Percentiles rank a stretch among this genome's conserved stretches.
Evolutionary conservation across 306 rosid species (phyloP).

Genomic region (Cicer chorassanicum): DNA sequence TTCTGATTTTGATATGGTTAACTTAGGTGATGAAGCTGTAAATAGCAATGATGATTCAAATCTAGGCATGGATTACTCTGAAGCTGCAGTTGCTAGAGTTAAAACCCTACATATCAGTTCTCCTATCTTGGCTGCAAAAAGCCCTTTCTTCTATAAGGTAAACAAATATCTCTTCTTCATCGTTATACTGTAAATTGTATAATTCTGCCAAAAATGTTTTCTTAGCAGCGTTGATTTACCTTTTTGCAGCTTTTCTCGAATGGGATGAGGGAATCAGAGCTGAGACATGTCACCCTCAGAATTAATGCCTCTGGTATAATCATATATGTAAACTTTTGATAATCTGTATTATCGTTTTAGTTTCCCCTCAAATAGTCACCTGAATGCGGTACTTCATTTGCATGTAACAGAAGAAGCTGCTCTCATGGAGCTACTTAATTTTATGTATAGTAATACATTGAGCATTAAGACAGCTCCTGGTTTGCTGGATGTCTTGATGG

Average conservation of each 20-base stretch:
- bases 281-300: slow-evolving; percentile 82
- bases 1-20: slow-evolving; percentile 31
- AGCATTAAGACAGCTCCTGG: slow-evolving; percentile 69
- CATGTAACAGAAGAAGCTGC: slow-evolving; percentile 86
- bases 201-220: slow-evolving; percentile 3
- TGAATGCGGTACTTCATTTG: slow-evolving; percentile 39
- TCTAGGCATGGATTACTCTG: slow-evolving; percentile 80
- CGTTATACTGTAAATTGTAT: slow-evolving; percentile 14
- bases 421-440: slow-evolving; percentile 92
- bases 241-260: slow-evolving; percentile 81
- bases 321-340: slow-evolving; percentile 5
- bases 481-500: slow-evolving; percentile 93
- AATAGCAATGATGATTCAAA: slow-evolving; percentile 78
- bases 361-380: slow-evolving; percentile 28
- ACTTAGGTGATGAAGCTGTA: slow-evolving; percentile 82
- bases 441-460: slow-evolving; percentile 88
- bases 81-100: slow-evolving; percentile 73
- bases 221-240: slow-evolving; percentile 35
- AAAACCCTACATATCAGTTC: slow-evolving; percentile 91
- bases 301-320: slow-evolving; percentile 83
- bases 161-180: slow-evolving; percentile 29
- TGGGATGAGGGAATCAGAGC: slow-evolving; percentile 98
- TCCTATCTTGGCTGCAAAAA: slow-evolving; percentile 98
- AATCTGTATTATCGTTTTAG: not conserved
- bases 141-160: slow-evolving; percentile 97